Conservation (phyloP, 2,329 filamentous ascomycete genomes). For the Phymatotrichopsis omnivora region DNA sequence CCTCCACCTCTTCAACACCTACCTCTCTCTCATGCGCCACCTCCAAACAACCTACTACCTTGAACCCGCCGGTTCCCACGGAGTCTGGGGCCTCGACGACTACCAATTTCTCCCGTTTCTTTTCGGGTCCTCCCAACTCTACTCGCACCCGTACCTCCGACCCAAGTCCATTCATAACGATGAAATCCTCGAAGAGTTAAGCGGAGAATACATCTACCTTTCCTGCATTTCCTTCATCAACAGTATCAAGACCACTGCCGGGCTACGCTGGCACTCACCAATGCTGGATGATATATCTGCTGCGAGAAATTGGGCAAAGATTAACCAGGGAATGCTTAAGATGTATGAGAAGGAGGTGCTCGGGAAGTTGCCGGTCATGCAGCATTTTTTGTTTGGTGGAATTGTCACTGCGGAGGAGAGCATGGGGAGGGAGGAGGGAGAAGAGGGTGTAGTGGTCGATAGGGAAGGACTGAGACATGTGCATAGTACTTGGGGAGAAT, state of each 20-base stretch:
- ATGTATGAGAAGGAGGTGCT: conserved; percentile 95
- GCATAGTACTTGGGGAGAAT: conserved; percentile 82
- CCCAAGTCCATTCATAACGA: conserved; percentile 77
- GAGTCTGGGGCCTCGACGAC: conserved; percentile 95
- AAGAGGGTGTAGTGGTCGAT: conserved; percentile 47
- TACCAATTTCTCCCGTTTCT: conserved; percentile 96
- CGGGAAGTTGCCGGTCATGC: conserved; percentile 92
- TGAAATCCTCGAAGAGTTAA: conserved; percentile 76
- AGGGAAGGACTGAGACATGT: conserved; percentile 58
- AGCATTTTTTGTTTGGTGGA: conserved; percentile 91
- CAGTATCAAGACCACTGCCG: conserved; percentile 89
- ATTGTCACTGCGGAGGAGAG: conserved; percentile 68
- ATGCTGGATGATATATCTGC: conserved; percentile 98
- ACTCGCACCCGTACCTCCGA: conserved; percentile 72
- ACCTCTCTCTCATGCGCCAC: conserved; percentile 75
- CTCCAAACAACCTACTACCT: conserved; percentile 92
- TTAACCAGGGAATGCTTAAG: conserved; percentile 86
- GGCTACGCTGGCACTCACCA: conserved; percentile 88
- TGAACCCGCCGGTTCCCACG: conserved; percentile 91
- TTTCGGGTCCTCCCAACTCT: conserved; percentile 81
- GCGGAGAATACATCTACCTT: conserved; percentile 75
- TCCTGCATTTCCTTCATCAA: conserved; percentile 92
- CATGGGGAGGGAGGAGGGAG: conserved; percentile 60
- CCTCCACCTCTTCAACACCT: conserved; percentile 68
- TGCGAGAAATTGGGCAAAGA: conserved; percentile 80